These are phyloP conservation scores for Chlorokybus atmophyticus DNA, from an alignment of 139 green algal genomes.

Conservation along the genomic window DNA sequence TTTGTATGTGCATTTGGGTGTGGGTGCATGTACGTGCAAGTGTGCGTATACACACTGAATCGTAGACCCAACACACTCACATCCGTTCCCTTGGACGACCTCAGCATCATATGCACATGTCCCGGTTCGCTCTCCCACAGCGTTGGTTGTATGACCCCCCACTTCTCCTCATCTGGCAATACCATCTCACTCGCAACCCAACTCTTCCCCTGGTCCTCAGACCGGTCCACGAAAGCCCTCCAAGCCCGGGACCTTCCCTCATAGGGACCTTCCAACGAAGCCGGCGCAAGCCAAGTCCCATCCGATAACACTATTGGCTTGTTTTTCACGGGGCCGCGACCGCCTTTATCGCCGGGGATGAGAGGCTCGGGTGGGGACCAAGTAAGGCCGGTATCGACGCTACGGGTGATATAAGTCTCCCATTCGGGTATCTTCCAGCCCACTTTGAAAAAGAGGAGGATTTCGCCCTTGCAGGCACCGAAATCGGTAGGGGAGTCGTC, in stretches of 20 bases:
- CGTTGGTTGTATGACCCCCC: constrained; percentile 24
- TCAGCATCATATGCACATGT: constrained; percentile 5
- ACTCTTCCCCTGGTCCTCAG: neutral
- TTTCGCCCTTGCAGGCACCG: constrained; percentile 8
- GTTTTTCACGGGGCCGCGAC: constrained; percentile 27
- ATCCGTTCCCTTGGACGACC: neutral
- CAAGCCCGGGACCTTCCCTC: neutral
- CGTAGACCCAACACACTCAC: too few relatives aligned
- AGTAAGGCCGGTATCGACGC: constrained; percentile 8
- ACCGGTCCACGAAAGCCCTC: neutral
- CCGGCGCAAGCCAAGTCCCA: constrained; percentile 16
- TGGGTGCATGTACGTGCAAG: too few relatives aligned
- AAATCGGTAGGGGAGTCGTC: neutral
- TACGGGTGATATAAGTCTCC: constrained; percentile 15
- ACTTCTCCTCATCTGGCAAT: neutral
- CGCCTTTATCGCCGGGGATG: constrained; percentile 13
- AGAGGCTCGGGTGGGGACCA: constrained; percentile 12
- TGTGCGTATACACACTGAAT: too few relatives aligned
- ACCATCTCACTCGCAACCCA: neutral
- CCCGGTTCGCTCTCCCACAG: constrained; percentile 17
- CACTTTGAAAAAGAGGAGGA: constrained; percentile 26
- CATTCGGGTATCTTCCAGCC: constrained; percentile 25
- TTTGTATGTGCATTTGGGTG: too few relatives aligned
- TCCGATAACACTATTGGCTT: constrained; percentile 17
- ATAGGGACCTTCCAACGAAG: neutral